Evolutionary conservation across 257 asterid genomes (phyloP), one percentile per base, ranked within the genome.

Genomic region (Avicennia marina): DNA sequence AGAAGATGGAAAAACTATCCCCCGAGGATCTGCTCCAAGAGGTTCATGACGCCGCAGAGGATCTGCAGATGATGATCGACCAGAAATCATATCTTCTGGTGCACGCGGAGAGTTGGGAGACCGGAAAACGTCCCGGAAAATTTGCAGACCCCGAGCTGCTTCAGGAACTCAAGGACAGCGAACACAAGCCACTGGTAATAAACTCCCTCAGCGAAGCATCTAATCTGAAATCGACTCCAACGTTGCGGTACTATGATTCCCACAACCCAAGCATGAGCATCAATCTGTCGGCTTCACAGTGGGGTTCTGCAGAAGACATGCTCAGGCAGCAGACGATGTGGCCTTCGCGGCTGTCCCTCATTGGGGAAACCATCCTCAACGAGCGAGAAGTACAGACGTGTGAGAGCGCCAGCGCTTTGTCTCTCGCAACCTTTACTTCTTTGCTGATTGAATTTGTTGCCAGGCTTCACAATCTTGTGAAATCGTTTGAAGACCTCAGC

Each of bases 401-500:
- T 21, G 99, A 89, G 68, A 93, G 98, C 43, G 98, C 97, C 0
- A 89, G 95, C 34, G 94, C 97, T 0, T 60, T 93, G 62, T 93
- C 97, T 16, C 78, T 93, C 25, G 70, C 97, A 2, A 93, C 90
- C 1, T 89, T 80, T 64, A 84, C 97, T 29, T 89, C 95, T 43
- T 62, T 81, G 72, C 57, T 89, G 83, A 84, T 93, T 46, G 98
- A 93, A 68, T 93, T 93, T 17, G 96, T 93, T 3, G 98, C 98
- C 3, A 75, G 98, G 70, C 95, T 93, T 65, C 95, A 93, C 70
- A 93, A 93, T 69, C 78, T 93, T 4, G 87, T 89, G 11, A 22
- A 62, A 40, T 75, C 98, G 1, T 93, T 83, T 25, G 80, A 82
- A 70, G 86, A 75, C 32, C 85, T 93, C 26, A 72, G 96, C 13